Percentiles rank a stretch among this genome's conserved stretches.
Evolutionary conservation across 352 stramenopile genomes (phyloP).

Genomic region (Pythium monospermum): DNA sequence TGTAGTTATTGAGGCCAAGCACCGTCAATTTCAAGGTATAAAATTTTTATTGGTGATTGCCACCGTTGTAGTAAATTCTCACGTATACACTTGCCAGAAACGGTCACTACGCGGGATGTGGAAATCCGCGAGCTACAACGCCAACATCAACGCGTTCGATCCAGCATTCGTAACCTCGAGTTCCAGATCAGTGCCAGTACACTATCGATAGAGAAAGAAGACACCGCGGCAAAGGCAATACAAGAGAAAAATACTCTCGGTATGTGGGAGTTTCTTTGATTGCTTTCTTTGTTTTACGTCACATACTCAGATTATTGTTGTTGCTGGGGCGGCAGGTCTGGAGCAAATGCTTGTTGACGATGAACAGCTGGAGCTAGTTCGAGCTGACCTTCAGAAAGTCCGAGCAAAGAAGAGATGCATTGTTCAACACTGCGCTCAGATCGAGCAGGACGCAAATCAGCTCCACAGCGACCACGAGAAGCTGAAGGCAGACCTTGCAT

Average conservation of each 20-base stretch:
- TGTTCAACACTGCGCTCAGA: slow-evolving; percentile 16
- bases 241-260: not conserved
- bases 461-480: slow-evolving; percentile 13
- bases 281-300: no score
- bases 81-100: not conserved
- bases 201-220: not conserved
- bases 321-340: slow-evolving; percentile 9
- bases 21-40: slow-evolving; percentile 35
- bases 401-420: slow-evolving; percentile 40
- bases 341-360: slow-evolving; percentile 18
- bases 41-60: not conserved
- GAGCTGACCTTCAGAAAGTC: slow-evolving; percentile 35
- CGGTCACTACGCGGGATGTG: not conserved
- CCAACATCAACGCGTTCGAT: not conserved
- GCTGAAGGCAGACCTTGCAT: not conserved
- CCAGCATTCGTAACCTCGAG: not conserved
- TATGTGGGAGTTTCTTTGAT: no score
- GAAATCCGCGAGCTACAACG: not conserved
- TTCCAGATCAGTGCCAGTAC: no score
- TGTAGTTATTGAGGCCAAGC: slow-evolving; percentile 42
- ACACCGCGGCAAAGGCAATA: not conserved
- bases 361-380: slow-evolving; percentile 17
- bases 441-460: slow-evolving; percentile 26
- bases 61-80: not conserved
- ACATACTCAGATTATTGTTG: no score